phyloP scores from a whole-genome alignment of 495 filamentous ascomycete species.

The Penicillium simplicissimum region DNA sequence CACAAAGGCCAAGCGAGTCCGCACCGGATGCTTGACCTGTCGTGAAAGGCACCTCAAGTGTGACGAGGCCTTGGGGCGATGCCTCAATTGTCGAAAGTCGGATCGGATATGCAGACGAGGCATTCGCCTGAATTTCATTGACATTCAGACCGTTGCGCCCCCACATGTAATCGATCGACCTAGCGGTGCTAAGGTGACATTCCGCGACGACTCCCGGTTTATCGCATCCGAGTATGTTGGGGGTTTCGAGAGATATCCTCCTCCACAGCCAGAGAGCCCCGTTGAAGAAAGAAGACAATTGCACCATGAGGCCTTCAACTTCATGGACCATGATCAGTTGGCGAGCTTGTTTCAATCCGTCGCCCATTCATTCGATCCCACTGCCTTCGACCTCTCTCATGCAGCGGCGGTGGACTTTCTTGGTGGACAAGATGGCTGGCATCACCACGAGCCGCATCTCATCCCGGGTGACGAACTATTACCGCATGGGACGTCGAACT shows the following conservation, averaged over 20 bases:
- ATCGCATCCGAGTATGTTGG: constrained; percentile 93
- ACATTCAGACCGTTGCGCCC: constrained; percentile 71
- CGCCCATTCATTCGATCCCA: constrained; percentile 29
- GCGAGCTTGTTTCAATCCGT: constrained; percentile 30
- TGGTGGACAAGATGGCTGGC: constrained; percentile 24
- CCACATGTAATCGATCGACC: constrained; percentile 61
- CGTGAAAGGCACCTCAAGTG: constrained; percentile 76
- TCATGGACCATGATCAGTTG: constrained; percentile 30
- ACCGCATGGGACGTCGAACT: constrained; percentile 29
- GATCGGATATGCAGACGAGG: constrained; percentile 83
- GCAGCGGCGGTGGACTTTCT: constrained; percentile 19
- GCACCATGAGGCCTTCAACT: constrained; percentile 40
- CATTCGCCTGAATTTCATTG: constrained; percentile 89
- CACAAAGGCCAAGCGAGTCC: constrained; percentile 66
- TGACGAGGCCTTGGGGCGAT: constrained; percentile 79
- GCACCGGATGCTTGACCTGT: constrained; percentile 78
- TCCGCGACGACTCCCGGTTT: constrained; percentile 85
- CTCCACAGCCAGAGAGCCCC: constrained; percentile 42
- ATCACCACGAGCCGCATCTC: constrained; percentile 24
- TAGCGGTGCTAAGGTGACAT: constrained; percentile 69
- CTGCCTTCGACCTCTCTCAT: constrained; percentile 22
- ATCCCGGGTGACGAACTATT: constrained; percentile 31
- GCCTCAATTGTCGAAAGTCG: constrained; percentile 87
- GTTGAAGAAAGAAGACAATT: constrained; percentile 35
- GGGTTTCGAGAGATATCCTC: constrained; percentile 72